phyloP scores from a whole-genome alignment of 148 eudicot genomes.

The Cornus florida region DNA sequence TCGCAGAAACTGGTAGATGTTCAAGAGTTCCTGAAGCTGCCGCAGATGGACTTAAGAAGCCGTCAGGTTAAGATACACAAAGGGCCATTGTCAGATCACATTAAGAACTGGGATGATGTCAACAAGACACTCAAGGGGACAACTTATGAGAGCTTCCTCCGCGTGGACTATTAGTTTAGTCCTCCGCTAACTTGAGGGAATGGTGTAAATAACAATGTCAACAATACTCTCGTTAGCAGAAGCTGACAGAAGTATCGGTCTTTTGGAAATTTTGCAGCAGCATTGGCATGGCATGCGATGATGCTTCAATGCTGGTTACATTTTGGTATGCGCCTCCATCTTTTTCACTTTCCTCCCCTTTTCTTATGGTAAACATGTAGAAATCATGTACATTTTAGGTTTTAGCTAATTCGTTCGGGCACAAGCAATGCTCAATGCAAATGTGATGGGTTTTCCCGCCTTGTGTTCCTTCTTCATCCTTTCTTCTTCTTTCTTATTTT shows the following conservation, averaged over 20 bases:
- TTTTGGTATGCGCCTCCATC: neutral
- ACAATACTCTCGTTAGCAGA: neutral
- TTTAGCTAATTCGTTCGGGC: no score
- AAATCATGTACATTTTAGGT: neutral
- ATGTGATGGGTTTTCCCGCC: no score
- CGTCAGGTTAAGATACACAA: slow-evolving; percentile 90
- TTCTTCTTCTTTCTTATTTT: no score
- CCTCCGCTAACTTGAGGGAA: neutral
- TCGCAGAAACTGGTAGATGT: slow-evolving; percentile 75
- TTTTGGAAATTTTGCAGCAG: neutral
- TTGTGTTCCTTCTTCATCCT: no score
- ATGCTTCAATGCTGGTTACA: slow-evolving; percentile 15
- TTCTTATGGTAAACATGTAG: no score
- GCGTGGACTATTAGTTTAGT: slow-evolving; percentile 44
- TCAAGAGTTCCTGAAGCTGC: slow-evolving; percentile 68
- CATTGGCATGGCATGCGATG: slow-evolving; percentile 6
- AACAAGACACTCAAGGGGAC: slow-evolving; percentile 73
- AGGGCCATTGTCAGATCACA: slow-evolving; percentile 68
- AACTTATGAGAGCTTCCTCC: slow-evolving; percentile 60
- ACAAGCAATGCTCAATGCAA: no score
- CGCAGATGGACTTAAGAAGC: slow-evolving; percentile 57
- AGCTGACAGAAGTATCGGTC: neutral
- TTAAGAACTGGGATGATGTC: slow-evolving; percentile 79
- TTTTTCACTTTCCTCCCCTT: neutral
- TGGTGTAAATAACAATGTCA: slow-evolving; percentile 13